Base-by-base conservation (phyloP, 225 moss, liverwort and hornwort species). In the Polytrichum commune region DNA sequence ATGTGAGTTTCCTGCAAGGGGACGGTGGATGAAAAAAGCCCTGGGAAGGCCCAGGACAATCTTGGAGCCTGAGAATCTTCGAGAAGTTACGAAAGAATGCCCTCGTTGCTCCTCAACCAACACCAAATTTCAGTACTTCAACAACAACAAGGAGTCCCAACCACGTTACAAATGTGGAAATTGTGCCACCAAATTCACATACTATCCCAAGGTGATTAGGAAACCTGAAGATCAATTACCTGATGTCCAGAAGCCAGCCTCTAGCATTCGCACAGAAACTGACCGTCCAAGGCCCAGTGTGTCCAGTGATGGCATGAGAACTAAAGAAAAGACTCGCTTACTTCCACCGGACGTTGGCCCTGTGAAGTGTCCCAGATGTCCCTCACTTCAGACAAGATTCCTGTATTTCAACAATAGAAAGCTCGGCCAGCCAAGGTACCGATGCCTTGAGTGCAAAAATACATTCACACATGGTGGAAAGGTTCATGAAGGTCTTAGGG, bases 391-490 rank as follows among this genome's bases (percentile, higher is more conserved):
- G 53, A 81, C 81, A 61, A 85, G 82, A 81, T 85, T 85, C 60
- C 81, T 82, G 74, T 85, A 85, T 79, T 82, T 82, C 19, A 85
- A 85, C 76, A 85, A 85, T 66, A 82, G 81, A 71, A 85, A 85
- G 74, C 19, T 74, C 5, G 74, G 74, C 57, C 85, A 85, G 66
- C 85, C 85, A 24, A 82, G 85, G 74, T 85, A 85, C 62, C 85
- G 81, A 35, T 85, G 85, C 76, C 62, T 85, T 66, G 76, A 71
- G 65, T 85, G 85, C 82, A 85, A 85, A 66, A 79, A 82, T 23
- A 82, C 79, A 63, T 85, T 85, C 54, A 85, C 85, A 70, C 82
- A 85, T 18, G 85, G 85, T 62, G 85, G 85, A 46, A 46, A 46
- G 46, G 46, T 46, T 46, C 46, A 16, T 46, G 46, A 46, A 46